Conservation (phyloP, 2,329 filamentous ascomycete species). For the Colletotrichum cereale region DNA sequence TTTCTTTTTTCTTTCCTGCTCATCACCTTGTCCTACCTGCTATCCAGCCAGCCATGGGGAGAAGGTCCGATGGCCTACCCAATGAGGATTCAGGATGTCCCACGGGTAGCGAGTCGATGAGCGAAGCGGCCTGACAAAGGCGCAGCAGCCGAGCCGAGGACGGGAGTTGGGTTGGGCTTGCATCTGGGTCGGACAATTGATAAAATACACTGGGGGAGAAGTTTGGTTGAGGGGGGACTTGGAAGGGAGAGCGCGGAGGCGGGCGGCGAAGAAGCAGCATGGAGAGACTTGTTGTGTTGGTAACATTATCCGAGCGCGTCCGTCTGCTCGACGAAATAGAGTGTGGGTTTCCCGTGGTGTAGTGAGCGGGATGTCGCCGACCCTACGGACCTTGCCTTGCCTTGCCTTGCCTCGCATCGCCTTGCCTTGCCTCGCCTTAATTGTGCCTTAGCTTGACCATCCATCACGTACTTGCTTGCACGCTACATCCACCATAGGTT, state of each 20-base stretch:
- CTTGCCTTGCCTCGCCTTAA: slow-evolving; percentile 10
- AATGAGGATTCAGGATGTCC: background rate
- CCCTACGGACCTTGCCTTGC: background rate
- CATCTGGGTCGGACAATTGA: background rate
- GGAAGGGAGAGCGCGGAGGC: background rate
- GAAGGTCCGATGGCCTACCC: background rate
- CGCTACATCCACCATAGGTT: background rate
- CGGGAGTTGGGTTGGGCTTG: background rate
- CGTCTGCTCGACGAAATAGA: background rate
- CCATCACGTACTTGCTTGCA: background rate
- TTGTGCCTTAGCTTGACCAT: slow-evolving; percentile 12
- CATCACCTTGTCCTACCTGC: too few species aligned
- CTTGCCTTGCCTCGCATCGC: slow-evolving; percentile 12
- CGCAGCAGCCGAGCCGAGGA: background rate
- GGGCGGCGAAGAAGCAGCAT: background rate
- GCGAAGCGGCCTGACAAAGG: background rate
- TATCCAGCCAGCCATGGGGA: background rate
- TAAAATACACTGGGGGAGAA: background rate
- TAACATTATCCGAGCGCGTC: background rate
- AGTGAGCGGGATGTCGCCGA: slow-evolving; percentile 7
- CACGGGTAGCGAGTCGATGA: background rate
- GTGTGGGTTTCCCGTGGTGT: background rate
- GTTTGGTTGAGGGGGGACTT: background rate
- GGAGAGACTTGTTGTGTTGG: background rate
- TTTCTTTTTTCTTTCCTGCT: background rate